A percentile compares a stretch with the other conserved stretches of the same genome.
These are phyloP conservation scores for Lenzites betulinus DNA, from an alignment of 768 basidiomycete genomes.

Conservation along the genomic window DNA sequence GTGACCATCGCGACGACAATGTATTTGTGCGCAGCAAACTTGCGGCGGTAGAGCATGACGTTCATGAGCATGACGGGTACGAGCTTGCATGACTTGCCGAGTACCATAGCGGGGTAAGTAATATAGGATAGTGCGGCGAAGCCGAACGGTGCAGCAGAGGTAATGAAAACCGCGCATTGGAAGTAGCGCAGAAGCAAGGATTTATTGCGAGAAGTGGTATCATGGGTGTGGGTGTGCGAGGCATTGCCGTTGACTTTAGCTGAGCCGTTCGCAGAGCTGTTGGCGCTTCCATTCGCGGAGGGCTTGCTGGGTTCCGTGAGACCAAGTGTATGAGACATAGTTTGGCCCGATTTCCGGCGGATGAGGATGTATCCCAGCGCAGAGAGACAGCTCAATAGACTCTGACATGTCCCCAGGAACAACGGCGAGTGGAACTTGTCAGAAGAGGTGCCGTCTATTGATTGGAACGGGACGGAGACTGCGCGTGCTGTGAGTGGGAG, in stretches of 20 bases:
- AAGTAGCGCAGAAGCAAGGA: slow-evolving; percentile 73
- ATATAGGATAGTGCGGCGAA: slow-evolving; percentile 95
- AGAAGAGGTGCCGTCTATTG: slow-evolving; percentile 58
- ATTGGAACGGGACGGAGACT: slow-evolving; percentile 87
- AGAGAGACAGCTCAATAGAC: slow-evolving; percentile 72
- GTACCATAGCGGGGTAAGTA: slow-evolving; percentile 98
- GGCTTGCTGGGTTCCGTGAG: slow-evolving; percentile 41
- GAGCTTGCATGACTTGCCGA: slow-evolving; percentile 98
- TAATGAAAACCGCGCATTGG: slow-evolving; percentile 86
- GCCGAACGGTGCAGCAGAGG: slow-evolving; percentile 91
- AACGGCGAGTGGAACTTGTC: slow-evolving; percentile 85
- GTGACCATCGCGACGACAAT: slow-evolving; percentile 94
- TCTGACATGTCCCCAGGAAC: slow-evolving; percentile 85
- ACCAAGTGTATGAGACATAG: slow-evolving; percentile 61
- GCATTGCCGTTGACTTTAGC: slow-evolving; percentile 28
- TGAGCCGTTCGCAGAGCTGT: slow-evolving; percentile 24
- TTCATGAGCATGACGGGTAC: slow-evolving; percentile 99
- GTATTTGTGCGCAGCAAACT: slow-evolving; percentile 94
- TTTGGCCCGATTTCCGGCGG: slow-evolving; percentile 55
- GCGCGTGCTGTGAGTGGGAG: neutral
- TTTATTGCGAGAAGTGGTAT: slow-evolving; percentile 36
- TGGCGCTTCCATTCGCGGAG: slow-evolving; percentile 39
- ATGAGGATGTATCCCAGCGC: slow-evolving; percentile 75
- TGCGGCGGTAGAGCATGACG: slow-evolving; percentile 89
- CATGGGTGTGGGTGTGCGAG: slow-evolving; percentile 28